These are phyloP conservation scores for Aspergillus awamori DNA, from an alignment of 2,329 filamentous ascomycete species.

Conservation along the genomic window DNA sequence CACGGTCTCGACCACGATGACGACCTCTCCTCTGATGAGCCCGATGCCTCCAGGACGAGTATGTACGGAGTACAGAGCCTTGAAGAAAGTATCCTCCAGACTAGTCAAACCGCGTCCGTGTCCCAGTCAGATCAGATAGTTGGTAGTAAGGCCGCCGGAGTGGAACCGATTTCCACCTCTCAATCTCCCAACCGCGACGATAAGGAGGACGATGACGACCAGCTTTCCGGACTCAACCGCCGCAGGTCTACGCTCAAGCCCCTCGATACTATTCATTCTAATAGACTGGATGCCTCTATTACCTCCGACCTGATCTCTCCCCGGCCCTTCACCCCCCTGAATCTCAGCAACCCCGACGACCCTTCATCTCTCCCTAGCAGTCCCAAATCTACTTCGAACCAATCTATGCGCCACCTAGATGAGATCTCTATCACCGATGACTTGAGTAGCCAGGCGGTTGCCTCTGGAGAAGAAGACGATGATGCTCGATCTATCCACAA, in stretches of 20 bases:
- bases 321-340: conserved; percentile 52
- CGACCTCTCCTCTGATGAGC: conserved; percentile 29
- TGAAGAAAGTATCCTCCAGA: conserved; percentile 54
- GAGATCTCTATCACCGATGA: conserved; percentile 60
- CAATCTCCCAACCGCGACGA: conserved; percentile 8
- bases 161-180: conserved; percentile 16
- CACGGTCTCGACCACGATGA: conserved; percentile 48
- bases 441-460: conserved; percentile 57
- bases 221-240: conserved; percentile 24
- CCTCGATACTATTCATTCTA: conserved; percentile 22
- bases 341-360: conserved; percentile 50
- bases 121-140: conserved; percentile 12
- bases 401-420: conserved; percentile 62
- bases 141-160: conserved; percentile 10
- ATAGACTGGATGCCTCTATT: conserved; percentile 21
- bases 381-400: conserved; percentile 62
- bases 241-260: conserved; percentile 38
- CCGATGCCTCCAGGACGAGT: conserved; percentile 44
- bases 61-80: conserved; percentile 62
- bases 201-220: conserved; percentile 30
- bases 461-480: conserved; percentile 60
- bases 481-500: conserved; percentile 31
- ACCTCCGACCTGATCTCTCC: conserved; percentile 33
- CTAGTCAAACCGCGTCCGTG: conserved; percentile 23
- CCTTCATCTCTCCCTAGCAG: conserved; percentile 59